Base-by-base conservation (phyloP, 1,139 yeast species). In the Trichomonascaceae sp. region DNA sequence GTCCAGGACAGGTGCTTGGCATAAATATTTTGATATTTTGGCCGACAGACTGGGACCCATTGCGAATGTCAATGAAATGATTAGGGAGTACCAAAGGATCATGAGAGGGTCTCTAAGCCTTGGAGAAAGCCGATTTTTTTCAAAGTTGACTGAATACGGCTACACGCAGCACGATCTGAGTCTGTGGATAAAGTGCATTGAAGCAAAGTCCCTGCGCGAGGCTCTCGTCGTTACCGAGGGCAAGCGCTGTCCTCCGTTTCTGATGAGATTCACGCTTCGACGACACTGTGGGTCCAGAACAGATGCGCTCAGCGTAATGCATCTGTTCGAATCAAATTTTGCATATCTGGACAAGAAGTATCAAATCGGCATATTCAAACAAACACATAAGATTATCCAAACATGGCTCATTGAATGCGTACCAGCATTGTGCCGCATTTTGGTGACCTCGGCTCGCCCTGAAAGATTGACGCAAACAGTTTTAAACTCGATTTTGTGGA, bases 401-500 rank as follows among this genome's bases (percentile, higher is more conserved):
- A 23, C 29, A 16, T 38, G 38, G 32, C 37, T 50, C 13, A 29
- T 45, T 2, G 59, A 53, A n/a, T 39, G 47, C 22, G 39, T 49
- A 5, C 59, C 58, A 1, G 42, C 44, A 2, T 29, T 52, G 6
- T 45, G 51, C 23, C 40, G 42, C 8, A 34, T 51, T 14, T 51
- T 48, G 31, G 37, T 46, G 4, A 32, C 36, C 9, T 35, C 38
- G 13, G 41, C 41, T 13, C 32, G 41, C 11, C 29, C 32, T 5
- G 40, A 32, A 2, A 29, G 41, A 8, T 34, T 37, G 14, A 32
- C 36, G 1, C 29, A 42, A 3, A 33, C 30, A 17, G 37, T 40
- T 4, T 36, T 39, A 36, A 55, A 55, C 37, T 57, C 54, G 37
- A 35, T 53, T 13, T 32, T 55, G 18, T 55, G 60, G 60, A 35